Base-by-base conservation (phyloP, 192 early-diverging fungal genomes). In the Linnemannia hyalina region DNA sequence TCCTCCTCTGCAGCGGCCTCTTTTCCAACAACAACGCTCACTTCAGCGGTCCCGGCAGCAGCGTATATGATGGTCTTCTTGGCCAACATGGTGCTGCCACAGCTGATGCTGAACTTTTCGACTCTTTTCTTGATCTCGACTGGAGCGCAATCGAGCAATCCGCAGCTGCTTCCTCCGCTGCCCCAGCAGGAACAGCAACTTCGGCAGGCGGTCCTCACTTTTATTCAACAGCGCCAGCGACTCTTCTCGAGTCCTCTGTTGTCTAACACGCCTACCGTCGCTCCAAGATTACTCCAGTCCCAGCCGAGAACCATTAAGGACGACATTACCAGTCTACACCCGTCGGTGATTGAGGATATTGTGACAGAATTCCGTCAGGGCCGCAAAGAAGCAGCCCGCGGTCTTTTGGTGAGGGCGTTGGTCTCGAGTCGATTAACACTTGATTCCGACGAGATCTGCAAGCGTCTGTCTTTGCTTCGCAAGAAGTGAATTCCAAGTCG, bases 81-180 rank as follows among this genome's bases (percentile, higher is more conserved):
- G 52, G 69, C 83, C 60, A 65, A 65, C 75, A 82, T 36, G 71
- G 81, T 86, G 68, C 85, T 88, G 89, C 85, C 85, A 26, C 89
- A 88, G 81, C 46, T 88, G 78, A 82, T 89, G 80, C 78, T 89
- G 89, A 89, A 81, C 80, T 89, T 87, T 82, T 89, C 85, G 89
- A 89, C 81, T 85, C 82, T 88, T 88, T 88, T 89, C 77, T 88
- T 83, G 85, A 88, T 80, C 82, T 90, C 87, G 82, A 91, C 78
- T 87, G 88, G 85, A 81, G 72, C 80, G 54, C 80, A 52, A 86
- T 81, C 79, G 79, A 86, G 75, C 80, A 80, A 73, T 81, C 84
- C 70, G 74, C 65, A 52, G 46, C 75, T 7, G 20, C 74, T 18
- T 52, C 73, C 41, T 74, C 74, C 5, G n/a, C 75, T 10, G 11